phyloP scores from a whole-genome alignment of 73 alveolate species.

The Halteria grandinella region DNA sequence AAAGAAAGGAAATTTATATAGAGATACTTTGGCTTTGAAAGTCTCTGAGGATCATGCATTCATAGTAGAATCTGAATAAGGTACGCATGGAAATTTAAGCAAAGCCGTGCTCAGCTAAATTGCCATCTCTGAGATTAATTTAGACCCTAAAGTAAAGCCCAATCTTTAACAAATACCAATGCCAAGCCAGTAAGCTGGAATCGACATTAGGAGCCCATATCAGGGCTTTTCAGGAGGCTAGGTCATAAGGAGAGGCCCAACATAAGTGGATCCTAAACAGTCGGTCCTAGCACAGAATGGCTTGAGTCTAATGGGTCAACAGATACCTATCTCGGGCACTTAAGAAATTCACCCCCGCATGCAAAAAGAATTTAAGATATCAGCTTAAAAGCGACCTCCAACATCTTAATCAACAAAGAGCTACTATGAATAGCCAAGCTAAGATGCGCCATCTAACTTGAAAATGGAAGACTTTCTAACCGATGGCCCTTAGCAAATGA shows the following conservation, averaged over 20 bases:
- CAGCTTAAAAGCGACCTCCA: conserved; percentile 27
- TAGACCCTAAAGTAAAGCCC: conserved; percentile 34
- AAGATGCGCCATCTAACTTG: conserved; percentile 18
- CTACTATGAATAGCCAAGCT: conserved; percentile 25
- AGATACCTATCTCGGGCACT: too few relatives aligned
- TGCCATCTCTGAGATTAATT: background rate
- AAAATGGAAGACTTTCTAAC: conserved; percentile 29
- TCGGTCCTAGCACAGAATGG: conserved; percentile 39
- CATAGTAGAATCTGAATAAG: conserved; percentile 1
- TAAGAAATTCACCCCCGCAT: background rate
- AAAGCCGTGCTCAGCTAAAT: conserved; percentile 2
- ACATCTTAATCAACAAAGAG: conserved; percentile 15
- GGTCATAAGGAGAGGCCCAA: too few relatives aligned
- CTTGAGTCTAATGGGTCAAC: conserved; percentile 18
- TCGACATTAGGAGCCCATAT: too few relatives aligned
- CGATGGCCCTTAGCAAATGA: conserved; percentile 10
- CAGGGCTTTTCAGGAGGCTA: too few relatives aligned
- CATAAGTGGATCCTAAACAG: background rate
- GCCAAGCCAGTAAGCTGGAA: too few relatives aligned
- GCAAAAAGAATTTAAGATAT: conserved; percentile 1
- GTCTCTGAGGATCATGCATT: background rate
- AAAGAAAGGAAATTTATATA: conserved; percentile 10
- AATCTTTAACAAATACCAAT: conserved; percentile 4
- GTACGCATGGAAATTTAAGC: background rate
- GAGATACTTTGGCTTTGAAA: conserved; percentile 28